phyloP scores from a whole-genome alignment of 177 flowering plant genomes.

The Vitis hybrid region DNA sequence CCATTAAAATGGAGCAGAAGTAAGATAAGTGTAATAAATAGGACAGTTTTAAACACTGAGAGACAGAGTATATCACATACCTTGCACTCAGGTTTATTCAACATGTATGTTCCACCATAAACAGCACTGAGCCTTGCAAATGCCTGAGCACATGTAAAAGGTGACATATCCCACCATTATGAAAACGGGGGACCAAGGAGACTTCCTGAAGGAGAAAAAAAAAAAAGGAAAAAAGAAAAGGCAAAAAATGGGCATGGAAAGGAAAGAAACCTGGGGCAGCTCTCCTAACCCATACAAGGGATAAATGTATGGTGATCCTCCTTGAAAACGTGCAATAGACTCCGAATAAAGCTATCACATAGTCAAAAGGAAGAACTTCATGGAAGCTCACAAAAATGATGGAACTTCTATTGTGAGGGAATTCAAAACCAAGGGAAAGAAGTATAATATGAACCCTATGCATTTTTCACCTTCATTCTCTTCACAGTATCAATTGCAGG shows the following conservation, averaged over 20 bases:
- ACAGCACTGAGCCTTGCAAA: constrained; percentile 98
- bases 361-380: constrained; percentile 3
- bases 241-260: too few relatives aligned
- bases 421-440: constrained; percentile 2
- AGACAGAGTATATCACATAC: constrained; percentile 25
- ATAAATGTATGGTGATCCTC: constrained; percentile 96
- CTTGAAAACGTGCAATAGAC: constrained; percentile 94
- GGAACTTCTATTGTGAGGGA: neutral
- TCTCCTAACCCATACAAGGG: constrained; percentile 95
- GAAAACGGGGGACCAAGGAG: neutral
- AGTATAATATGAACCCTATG: neutral
- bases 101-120: constrained; percentile 97
- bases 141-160: constrained; percentile 42
- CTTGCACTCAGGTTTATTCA: constrained; percentile 95
- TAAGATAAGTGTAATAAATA: too few relatives aligned
- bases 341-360: constrained; percentile 75
- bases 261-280: constrained; percentile 78
- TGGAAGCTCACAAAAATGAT: neutral
- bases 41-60: neutral
- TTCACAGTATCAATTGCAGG: constrained; percentile 94
- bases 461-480: constrained; percentile 76
- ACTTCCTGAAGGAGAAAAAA: neutral
- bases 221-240: constrained; percentile 1
- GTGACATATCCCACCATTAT: neutral
- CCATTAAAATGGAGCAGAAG: neutral